These are phyloP conservation scores for Calendula officinalis DNA, from an alignment of 129 eudicot species.

Conservation along the genomic window DNA sequence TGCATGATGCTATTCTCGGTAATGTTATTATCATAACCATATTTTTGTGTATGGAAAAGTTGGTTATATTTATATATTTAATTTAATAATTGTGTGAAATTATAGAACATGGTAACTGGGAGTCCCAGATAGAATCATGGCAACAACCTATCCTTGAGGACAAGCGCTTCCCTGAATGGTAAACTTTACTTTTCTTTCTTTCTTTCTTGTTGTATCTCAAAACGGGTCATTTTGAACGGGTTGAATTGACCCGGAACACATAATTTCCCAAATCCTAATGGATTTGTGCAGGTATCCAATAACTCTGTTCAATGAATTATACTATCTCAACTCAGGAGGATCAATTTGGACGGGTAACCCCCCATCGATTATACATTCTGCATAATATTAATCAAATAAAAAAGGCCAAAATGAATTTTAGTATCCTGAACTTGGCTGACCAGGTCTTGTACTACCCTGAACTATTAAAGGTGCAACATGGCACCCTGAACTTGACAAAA, in stretches of 20 bases:
- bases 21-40: slow-evolving; percentile 18
- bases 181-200: slow-evolving; percentile 28
- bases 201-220: not conserved
- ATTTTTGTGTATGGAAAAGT: not conserved
- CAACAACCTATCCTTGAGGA: slow-evolving; percentile 80
- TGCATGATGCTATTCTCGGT: slow-evolving; percentile 84
- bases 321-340: slow-evolving; percentile 91
- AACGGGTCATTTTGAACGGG: not conserved
- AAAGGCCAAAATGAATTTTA: too few relatives aligned
- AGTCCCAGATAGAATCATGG: slow-evolving; percentile 89
- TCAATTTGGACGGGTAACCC: slow-evolving; percentile 89
- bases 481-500: too few relatives aligned
- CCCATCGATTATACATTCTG: not conserved
- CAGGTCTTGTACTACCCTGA: too few relatives aligned
- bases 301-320: slow-evolving; percentile 92
- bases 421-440: too few relatives aligned
- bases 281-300: slow-evolving; percentile 69
- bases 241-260: not conserved
- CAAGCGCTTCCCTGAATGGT: slow-evolving; percentile 87
- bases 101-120: slow-evolving; percentile 68
- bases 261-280: slow-evolving; percentile 12
- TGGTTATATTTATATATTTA: not conserved
- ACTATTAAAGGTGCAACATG: too few relatives aligned
- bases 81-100: slow-evolving; percentile 19
- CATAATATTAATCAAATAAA: not conserved